Evolutionary conservation across 139 green algal species (phyloP), one percentile per base, ranked within the genome.

Genomic region (Mychonastes homosphaera): DNA sequence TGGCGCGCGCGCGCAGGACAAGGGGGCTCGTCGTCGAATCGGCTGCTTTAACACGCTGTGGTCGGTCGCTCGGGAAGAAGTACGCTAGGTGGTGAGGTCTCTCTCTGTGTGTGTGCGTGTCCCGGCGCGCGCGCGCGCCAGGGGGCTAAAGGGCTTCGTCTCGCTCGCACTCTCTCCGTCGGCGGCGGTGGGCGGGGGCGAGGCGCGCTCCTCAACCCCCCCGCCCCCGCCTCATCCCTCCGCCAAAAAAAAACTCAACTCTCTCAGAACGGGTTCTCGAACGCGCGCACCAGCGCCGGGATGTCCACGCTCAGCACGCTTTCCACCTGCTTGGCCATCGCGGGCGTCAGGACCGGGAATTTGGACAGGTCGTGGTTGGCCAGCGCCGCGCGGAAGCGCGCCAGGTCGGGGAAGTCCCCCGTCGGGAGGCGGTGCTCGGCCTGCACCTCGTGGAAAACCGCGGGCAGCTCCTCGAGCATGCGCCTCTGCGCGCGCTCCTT

Each of bases 361-460:
- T 21, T 19, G 27, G 28, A 64, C 16, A 96, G 65, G 67, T 95
- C 82, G 71, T 89, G 96, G n/a, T 76, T 73, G 0, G 61, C 55
- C 27, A 96, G 68, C 35, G 92, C 91, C 19, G 94, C 79, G 0
- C 78, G 52, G 70, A 97, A 97, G 38, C 82, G 63, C 0, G 64
- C 52, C 0, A 88, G 74, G 58, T 95, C 82, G 6, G 90, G 90
- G 61, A 97, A 95, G 76, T 97, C 90, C 9, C 90, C 87, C 26
- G 64, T 34, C 28, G 80, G 76, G 36, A 98, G 74, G 69, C 94
- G 86, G 68, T 95, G 64, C 74, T 96, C 91, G 5, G 77, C 70
- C 71, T 91, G 83, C 12, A 97, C 84, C 76, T 84, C 74, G 30
- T 65, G 39, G 59, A 92, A 92, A 50, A 85, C 70, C n/a, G 83